Percentiles rank a stretch among this genome's conserved stretches.
These are phyloP conservation scores for Prototheca wickerhamii DNA, from an alignment of 163 green algal species.

Conservation along the genomic window DNA sequence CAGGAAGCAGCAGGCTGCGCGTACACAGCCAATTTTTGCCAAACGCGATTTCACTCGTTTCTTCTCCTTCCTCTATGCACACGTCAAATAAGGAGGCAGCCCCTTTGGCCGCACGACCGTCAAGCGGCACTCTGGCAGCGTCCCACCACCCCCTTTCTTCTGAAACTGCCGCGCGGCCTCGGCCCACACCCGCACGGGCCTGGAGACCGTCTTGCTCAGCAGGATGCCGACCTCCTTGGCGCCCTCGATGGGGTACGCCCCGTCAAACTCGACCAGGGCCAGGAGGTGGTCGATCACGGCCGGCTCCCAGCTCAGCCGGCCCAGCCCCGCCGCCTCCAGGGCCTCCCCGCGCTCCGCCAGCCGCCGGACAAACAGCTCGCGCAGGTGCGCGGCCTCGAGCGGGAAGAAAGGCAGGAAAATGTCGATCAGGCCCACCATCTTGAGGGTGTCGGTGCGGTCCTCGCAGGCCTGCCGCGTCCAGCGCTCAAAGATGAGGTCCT, in stretches of 20 bases:
- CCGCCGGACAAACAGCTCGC: slow-evolving; percentile 28
- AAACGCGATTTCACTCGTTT: not conserved
- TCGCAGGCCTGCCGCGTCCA: slow-evolving; percentile 60
- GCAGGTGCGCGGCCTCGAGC: slow-evolving; percentile 51
- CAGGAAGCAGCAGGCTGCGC: too few relatives aligned
- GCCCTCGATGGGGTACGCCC: slow-evolving; percentile 47
- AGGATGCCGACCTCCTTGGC: slow-evolving; percentile 47
- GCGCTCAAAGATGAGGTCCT: slow-evolving; percentile 51
- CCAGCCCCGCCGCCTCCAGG: slow-evolving; percentile 1
- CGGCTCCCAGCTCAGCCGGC: slow-evolving; percentile 28
- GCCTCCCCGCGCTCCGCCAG: slow-evolving; percentile 12
- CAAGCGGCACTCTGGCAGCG: not conserved
- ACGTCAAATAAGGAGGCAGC: not conserved
- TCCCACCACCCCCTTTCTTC: not conserved
- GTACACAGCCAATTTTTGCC: too few relatives aligned
- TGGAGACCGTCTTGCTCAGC: slow-evolving; percentile 45
- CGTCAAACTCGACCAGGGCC: slow-evolving; percentile 44
- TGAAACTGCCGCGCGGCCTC: not conserved
- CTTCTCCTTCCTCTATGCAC: not conserved
- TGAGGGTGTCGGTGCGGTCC: slow-evolving; percentile 52
- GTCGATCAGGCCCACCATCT: slow-evolving; percentile 55
- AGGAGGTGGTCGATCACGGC: slow-evolving; percentile 43
- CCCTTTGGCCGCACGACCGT: not conserved
- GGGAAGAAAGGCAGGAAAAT: slow-evolving; percentile 82
- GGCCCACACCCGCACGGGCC: slow-evolving; percentile 30